Base-by-base conservation (phyloP, 176 grass and related monocot genomes). In the Carex myosuroides region DNA sequence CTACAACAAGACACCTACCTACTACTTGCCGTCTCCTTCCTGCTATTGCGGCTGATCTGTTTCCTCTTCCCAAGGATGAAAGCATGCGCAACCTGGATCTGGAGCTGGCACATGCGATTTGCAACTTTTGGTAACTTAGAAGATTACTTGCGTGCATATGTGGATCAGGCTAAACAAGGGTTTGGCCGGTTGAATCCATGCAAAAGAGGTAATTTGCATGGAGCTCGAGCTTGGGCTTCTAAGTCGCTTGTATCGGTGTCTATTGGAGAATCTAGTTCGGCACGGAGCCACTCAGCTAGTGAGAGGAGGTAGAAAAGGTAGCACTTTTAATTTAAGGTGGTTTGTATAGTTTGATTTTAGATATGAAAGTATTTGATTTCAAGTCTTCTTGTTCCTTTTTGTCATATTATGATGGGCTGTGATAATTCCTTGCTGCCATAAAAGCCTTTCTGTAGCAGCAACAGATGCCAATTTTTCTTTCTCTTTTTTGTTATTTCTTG, bases 1-100 rank as follows among this genome's bases (percentile, higher is more conserved):
- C 87, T 99, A 70, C 90, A 96, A 89, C 93, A 96, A 83, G 97
- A 96, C 84, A 92, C 87, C 21, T 99, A 99, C 86, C 87, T 99
- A 8, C 87, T 94, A 85, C 85, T 99, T 21, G 93, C 97, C 52
- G 84, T 74, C 0, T 84, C 79, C 65, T 96, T 99, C 50, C 87
- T 99, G 1, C 64, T 99, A 54, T 68, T 93, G 85, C 88, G 91
- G 66, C 55, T 99, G 24, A 16, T 96, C 11, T 89, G 86, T 88
- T 86, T 88, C 68, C 61, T 99, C 77, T 88, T 86, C 18, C 97
- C 97, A 24, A 94, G 86, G 74, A 89, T 99, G 39, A 83, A 85
- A 73, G 83, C 81, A n/a, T 85, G 86, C 33, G 77, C 78, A 18
- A 90, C 84, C 85, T 81, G 87, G 88, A 85, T 86, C 57, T 96